phyloP scores from a whole-genome alignment of 805 yeast species.

The Ogataea kodamae region DNA sequence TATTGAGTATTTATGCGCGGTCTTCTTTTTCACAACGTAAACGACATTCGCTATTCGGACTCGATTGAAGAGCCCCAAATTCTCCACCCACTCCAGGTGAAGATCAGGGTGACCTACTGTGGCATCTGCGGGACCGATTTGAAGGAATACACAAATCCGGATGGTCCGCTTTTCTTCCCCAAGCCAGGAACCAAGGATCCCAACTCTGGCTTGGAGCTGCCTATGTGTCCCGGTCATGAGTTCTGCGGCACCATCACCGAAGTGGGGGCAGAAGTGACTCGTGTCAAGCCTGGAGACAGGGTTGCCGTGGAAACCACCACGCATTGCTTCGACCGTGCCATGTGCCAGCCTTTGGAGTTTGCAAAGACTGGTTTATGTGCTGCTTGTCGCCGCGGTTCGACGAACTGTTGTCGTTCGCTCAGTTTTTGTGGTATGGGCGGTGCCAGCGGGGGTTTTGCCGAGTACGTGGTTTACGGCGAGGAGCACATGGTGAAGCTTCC shows the following conservation, averaged over 20 bases:
- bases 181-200: constrained; percentile 33
- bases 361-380: constrained; percentile 33
- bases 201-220: constrained; percentile 38
- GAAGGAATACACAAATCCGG: constrained; percentile 35
- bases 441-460: constrained; percentile 48
- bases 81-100: constrained; percentile 36
- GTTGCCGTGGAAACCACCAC: constrained; percentile 45
- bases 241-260: constrained; percentile 41
- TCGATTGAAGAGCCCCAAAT: constrained; percentile 35
- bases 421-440: constrained; percentile 48
- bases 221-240: constrained; percentile 50
- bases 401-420: constrained; percentile 49
- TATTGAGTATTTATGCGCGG: too few species aligned
- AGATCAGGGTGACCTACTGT: constrained; percentile 44
- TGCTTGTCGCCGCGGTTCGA: constrained; percentile 47
- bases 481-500: constrained; percentile 39
- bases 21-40: constrained; percentile 21
- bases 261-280: constrained; percentile 41
- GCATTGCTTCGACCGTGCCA: constrained; percentile 43
- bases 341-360: constrained; percentile 19
- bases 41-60: constrained; percentile 21
- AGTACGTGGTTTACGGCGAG: constrained; percentile 39
- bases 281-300: constrained; percentile 45
- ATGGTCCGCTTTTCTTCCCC: constrained; percentile 53
- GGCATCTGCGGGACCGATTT: constrained; percentile 61